Evolutionary conservation across 306 rosid species (phyloP), one percentile per base, ranked within the genome.

Genomic region (Astragalus glycyphyllos): DNA sequence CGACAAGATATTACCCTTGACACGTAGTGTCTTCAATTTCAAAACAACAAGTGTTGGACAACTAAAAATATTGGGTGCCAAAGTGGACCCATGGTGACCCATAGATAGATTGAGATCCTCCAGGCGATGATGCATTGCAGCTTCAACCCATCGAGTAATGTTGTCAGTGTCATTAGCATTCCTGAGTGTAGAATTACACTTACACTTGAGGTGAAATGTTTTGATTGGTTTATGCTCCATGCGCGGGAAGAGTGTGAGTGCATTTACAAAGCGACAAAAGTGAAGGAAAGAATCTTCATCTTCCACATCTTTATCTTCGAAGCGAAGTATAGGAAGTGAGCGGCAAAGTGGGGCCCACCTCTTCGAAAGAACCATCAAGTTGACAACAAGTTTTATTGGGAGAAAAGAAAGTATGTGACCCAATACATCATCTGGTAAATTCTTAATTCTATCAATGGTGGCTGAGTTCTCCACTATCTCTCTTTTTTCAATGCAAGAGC

Each of bases 321-420:
- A 54, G 37, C 2, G 7, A 3, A 54, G 59, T 4, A 4, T 3
- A 0, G 13, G 0, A 7, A 54, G 37, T 23, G 13, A 54, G 12
- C 23, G 5, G 13, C 6, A 10, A 0, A 54, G 37, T 54, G 37
- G 2, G 13, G 14, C 1, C 37, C 59, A 53, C 2, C 13, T 9
- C 0, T 23, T 54, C 7, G 35, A 54, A 9, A 54, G 3, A 4
- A 23, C 0, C 3, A 6, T 54, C 3, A 26, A 2, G 0, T 11
- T 7, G 32, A 50, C 15, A 16, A 11, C 32, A 0, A 7, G 2
- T 8, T 54, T 23, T 2, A 14, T 23, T 54, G 60, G 14, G 35
- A 54, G 60, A 54, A 54, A 54, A 23, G 35, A 54, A 16, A 54
- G 60, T 3, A 54, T 26, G 38, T 50, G 57, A 8, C n/a, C n/a